These are phyloP conservation scores for Leptomonas pyrrhocoris DNA, from an alignment of 208 protist species.

Conservation along the genomic window DNA sequence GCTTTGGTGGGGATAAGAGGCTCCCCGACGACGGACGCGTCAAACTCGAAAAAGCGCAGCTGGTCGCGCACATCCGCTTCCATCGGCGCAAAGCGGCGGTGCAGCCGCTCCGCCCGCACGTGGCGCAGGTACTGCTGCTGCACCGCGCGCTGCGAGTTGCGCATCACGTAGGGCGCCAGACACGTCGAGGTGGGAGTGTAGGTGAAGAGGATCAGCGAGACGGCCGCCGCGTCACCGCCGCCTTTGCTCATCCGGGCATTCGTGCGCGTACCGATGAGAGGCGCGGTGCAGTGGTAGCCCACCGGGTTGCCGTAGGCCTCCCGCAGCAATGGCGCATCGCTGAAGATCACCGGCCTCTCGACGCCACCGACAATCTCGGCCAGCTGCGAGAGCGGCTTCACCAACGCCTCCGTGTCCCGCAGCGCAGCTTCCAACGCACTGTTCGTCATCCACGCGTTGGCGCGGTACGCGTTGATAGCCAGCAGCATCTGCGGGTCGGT, in stretches of 20 bases:
- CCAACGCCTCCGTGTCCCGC: conserved; percentile 34
- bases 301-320: conserved; percentile 77
- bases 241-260: conserved; percentile 40
- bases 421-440: conserved; percentile 39
- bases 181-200: conserved; percentile 48
- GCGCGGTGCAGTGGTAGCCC: conserved; percentile 85
- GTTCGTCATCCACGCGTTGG: conserved; percentile 91
- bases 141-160: conserved; percentile 72
- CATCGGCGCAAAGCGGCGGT: conserved; percentile 60
- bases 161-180: conserved; percentile 67
- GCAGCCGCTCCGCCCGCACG: conserved; percentile 48
- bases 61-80: conserved; percentile 75
- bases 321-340: conserved; percentile 73
- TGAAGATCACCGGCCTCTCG: conserved; percentile 71
- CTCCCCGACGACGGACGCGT: conserved; percentile 45
- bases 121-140: conserved; percentile 62
- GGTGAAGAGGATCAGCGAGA: conserved; percentile 81
- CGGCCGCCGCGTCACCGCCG: conserved; percentile 33
- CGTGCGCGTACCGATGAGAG: conserved; percentile 74
- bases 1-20: conserved; percentile 21
- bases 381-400: conserved; percentile 39
- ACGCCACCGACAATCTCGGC: conserved; percentile 76
- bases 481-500: conserved; percentile 80
- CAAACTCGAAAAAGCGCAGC: conserved; percentile 78
- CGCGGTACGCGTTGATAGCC: conserved; percentile 82